Base-by-base conservation (phyloP, 78 protist species). In the Andalucia godoyi region DNA sequence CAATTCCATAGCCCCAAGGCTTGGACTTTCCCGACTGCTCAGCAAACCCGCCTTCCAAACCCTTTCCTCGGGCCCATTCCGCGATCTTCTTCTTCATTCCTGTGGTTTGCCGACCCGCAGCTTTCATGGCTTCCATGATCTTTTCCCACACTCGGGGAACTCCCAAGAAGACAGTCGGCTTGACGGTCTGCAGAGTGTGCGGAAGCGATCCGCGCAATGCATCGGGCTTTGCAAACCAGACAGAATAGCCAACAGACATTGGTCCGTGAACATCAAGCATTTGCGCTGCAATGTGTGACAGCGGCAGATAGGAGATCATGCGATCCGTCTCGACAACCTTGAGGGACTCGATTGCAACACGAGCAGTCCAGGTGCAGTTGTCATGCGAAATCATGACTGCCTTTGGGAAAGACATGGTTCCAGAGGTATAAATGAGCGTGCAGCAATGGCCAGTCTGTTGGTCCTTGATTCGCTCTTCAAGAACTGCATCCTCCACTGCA, bases 61-160 rank as follows among this genome's bases (percentile, higher is more conserved):
- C n/a, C n/a, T n/a, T n/a, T n/a, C n/a, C n/a, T n/a, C n/a, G n/a
- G n/a, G n/a, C n/a, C n/a, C n/a, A n/a, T n/a, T n/a, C n/a, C n/a
- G n/a, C n/a, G n/a, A n/a, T n/a, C n/a, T n/a, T n/a, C n/a, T n/a
- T n/a, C n/a, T n/a, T n/a, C n/a, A n/a, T n/a, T n/a, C n/a, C n/a
- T n/a, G n/a, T n/a, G n/a, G n/a, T n/a, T n/a, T n/a, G n/a, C n/a
- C n/a, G n/a, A n/a, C n/a, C n/a, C n/a, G n/a, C n/a, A n/a, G n/a
- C n/a, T n/a, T n/a, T n/a, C 50, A 85, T 58, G 27, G 54, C 65
- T 23, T 69, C 74, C 67, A 38, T 77, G 61, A 89, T 77, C 70
- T 89, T 89, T 68, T 89, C 95, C 89, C 91, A 85, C 57, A 89
- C 90, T 25, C 95, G 68, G 50, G 91, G 91, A 25, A 85, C 91